Base-by-base conservation (phyloP, 805 yeast genomes). In the Nakazawaea wickerhamii region DNA sequence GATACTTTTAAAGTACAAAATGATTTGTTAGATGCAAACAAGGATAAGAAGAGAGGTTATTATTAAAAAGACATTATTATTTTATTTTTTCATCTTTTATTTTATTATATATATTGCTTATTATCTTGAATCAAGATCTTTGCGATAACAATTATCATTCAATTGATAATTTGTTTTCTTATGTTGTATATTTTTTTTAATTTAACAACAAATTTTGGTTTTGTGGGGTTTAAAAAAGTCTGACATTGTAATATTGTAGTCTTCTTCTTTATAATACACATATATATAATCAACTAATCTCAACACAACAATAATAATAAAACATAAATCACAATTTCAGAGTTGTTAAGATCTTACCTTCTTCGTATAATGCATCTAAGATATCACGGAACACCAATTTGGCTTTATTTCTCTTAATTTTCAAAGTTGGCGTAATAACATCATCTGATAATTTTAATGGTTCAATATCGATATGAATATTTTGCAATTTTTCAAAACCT, bases 401-500 rank as follows among this genome's bases (percentile, higher is more conserved):
- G 4, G 49, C 49, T 17, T 34, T 34, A 21, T 18, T 19, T 40
- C 51, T 66, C 58, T 69, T 73, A 48, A 74, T 53, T 53, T 74
- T 74, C 51, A 72, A 49, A 7, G 90, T 83, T 28, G 90, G 90
- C 1, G 91, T 83, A 25, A 83, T 58, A 3, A 76, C 72, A 39
- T 77, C 79, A 45, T 77, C 77, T 36, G 71, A 79, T n/a, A 78
- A 61, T 27, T 68, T 77, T 48, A 82, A 63, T 4, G 88, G 86
- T 51, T 82, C 86, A 36, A 77, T 44, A 37, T 60, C 75, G 27
- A 80, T 59, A 26, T 58, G 53, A 22, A 77, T 50, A 50, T 82
- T 82, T 56, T 75, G 78, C 22, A 82, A 46, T 50, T 73, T 75
- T 56, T 82, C 90, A 53, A 78, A 81, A 1, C 86, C 85, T 52